These are phyloP conservation scores for Euphorbia peplus DNA, from an alignment of 345 rosid species.

Conservation along the genomic window DNA sequence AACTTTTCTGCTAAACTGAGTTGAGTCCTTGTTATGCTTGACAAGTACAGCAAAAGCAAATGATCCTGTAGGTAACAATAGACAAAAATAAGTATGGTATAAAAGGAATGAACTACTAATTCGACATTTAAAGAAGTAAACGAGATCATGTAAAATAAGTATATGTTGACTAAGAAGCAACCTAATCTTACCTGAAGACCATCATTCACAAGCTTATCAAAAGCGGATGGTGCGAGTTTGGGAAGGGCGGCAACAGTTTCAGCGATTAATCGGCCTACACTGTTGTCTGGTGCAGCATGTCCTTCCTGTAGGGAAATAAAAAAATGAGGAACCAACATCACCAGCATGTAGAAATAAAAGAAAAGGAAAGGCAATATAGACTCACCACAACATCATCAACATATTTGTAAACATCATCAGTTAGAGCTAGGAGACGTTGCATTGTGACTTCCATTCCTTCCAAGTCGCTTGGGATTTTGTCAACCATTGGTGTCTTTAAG, in stretches of 20 bases:
- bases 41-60: constrained; percentile 70
- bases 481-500: constrained; percentile 61
- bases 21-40: constrained; percentile 93
- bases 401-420: constrained; percentile 69
- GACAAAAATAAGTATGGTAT: background rate
- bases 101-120: background rate
- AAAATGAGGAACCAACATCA: constrained; percentile 1
- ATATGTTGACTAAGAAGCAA: background rate
- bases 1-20: constrained; percentile 84
- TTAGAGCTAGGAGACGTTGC: constrained; percentile 62
- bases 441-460: constrained; percentile 95
- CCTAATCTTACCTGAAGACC: constrained; percentile 65
- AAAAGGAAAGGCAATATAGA: background rate
- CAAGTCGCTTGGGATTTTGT: constrained; percentile 89
- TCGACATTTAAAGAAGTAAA: background rate
- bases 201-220: constrained; percentile 85
- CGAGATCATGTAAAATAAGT: background rate
- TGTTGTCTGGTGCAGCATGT: constrained; percentile 58
- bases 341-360: constrained; percentile 7
- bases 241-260: constrained; percentile 73
- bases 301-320: constrained; percentile 65
- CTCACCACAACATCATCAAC: constrained; percentile 89
- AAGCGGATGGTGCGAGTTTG: constrained; percentile 60
- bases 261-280: constrained; percentile 65
- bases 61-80: constrained; percentile 54